A percentile compares a stretch with the other conserved stretches of the same genome.
Evolutionary conservation across 2,329 filamentous ascomycete species (phyloP).

Genomic region (Aspergillus carbonarius): DNA sequence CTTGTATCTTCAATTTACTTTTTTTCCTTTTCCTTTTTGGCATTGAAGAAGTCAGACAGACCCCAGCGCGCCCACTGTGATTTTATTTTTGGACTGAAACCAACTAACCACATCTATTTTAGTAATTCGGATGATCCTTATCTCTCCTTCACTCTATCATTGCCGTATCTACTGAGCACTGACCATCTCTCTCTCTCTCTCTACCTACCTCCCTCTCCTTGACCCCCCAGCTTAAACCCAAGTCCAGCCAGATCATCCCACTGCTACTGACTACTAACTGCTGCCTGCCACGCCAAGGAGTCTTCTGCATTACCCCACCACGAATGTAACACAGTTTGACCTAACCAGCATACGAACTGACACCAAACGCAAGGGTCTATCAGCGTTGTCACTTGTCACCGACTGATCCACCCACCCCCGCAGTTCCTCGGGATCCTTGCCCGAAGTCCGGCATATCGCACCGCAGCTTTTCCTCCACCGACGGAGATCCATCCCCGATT

Average conservation of each 20-base stretch:
- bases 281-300: too few species aligned
- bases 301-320: neutral
- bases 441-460: neutral
- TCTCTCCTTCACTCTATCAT: too few species aligned
- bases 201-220: too few species aligned
- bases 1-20: conserved; percentile 3
- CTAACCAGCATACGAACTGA: neutral
- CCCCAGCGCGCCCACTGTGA: too few species aligned
- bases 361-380: neutral
- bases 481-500: neutral
- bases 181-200: too few species aligned
- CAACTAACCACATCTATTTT: too few species aligned
- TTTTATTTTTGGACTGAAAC: too few species aligned
- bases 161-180: too few species aligned
- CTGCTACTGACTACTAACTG: too few species aligned
- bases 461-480: neutral
- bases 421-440: neutral
- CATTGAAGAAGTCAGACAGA: neutral
- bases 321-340: neutral
- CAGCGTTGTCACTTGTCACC: neutral
- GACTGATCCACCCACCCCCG: neutral
- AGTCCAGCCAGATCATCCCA: too few species aligned
- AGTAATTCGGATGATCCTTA: too few species aligned
- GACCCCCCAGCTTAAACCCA: too few species aligned
- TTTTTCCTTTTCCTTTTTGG: neutral